A percentile compares a stretch with the other conserved stretches of the same genome.
phyloP scores from a whole-genome alignment of 139 green algal species.

The Limnomonas spitsbergensis region DNA sequence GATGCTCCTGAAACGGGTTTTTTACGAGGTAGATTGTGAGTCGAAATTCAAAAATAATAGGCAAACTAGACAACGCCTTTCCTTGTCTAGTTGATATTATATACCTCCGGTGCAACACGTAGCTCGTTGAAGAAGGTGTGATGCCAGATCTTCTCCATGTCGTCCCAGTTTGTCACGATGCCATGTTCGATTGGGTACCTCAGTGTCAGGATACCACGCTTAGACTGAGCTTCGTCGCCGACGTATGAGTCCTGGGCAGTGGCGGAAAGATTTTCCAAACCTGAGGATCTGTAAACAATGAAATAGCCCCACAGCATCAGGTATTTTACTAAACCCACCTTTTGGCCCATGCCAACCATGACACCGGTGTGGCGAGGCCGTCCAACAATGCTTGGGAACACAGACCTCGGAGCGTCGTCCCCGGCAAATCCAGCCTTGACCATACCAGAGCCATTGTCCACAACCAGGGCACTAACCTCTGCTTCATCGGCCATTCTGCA shows the following conservation, averaged over 20 bases:
- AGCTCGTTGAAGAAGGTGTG: slow-evolving; percentile 99
- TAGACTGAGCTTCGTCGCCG: slow-evolving; percentile 96
- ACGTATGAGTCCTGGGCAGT: slow-evolving; percentile 89
- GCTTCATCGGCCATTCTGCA: slow-evolving; percentile 74
- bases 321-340: slow-evolving; percentile 55
- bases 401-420: slow-evolving; percentile 91
- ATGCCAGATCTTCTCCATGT: slow-evolving; percentile 99
- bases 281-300: too few species aligned
- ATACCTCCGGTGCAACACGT: slow-evolving; percentile 88
- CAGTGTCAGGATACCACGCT: slow-evolving; percentile 94
- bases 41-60: background rate
- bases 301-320: too few species aligned
- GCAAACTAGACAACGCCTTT: too few species aligned
- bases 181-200: slow-evolving; percentile 98
- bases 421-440: slow-evolving; percentile 97
- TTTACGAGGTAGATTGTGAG: too few species aligned
- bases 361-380: slow-evolving; percentile 90
- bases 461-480: slow-evolving; percentile 90
- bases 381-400: slow-evolving; percentile 96
- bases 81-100: too few species aligned
- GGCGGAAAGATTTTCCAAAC: slow-evolving; percentile 1
- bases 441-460: slow-evolving; percentile 98
- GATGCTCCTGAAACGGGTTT: slow-evolving; percentile 86
- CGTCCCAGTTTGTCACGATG: slow-evolving; percentile 98
- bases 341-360: slow-evolving; percentile 86